These are phyloP conservation scores for Blastocystis sp. DNA, from an alignment of 352 stramenopile genomes.

Conservation along the genomic window DNA sequence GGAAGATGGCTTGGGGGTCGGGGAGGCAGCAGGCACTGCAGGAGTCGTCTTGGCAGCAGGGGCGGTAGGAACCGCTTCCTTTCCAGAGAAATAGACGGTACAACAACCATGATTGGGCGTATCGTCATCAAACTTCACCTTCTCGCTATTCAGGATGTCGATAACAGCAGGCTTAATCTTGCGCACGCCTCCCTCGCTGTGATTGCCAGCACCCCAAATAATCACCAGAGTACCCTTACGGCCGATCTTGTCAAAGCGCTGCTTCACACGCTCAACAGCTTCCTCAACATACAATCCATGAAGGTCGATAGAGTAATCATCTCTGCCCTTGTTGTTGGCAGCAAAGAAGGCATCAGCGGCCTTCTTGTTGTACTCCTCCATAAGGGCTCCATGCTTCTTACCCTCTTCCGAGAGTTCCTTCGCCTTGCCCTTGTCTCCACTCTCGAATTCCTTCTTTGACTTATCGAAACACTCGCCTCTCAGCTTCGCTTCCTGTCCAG, in stretches of 20 bases:
- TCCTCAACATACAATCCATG: conserved; percentile 54
- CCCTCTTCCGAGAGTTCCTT: conserved; percentile 46
- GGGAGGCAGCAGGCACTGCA: background rate
- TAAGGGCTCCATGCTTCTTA: conserved; percentile 37
- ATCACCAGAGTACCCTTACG: conserved; percentile 33
- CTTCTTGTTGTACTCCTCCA: conserved; percentile 42
- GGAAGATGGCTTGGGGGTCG: background rate
- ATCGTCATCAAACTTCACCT: conserved; percentile 20
- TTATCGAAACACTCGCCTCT: conserved; percentile 41
- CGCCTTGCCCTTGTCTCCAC: conserved; percentile 43
- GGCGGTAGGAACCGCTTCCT: background rate
- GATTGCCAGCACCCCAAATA: conserved; percentile 50
- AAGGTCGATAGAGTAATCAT: conserved; percentile 45
- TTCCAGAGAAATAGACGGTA: conserved; percentile 21
- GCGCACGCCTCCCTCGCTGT: conserved; percentile 41
- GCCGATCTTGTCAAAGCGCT: conserved; percentile 40
- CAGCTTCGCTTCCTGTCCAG: conserved; percentile 32
- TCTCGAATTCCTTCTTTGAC: conserved; percentile 60
- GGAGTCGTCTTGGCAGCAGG: background rate
- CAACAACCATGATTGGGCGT: conserved; percentile 52
- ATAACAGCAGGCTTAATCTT: conserved; percentile 53
- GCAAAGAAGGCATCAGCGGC: conserved; percentile 41
- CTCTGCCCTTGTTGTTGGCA: conserved; percentile 12
- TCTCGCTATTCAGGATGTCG: conserved; percentile 16
- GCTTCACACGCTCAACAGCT: conserved; percentile 29